Conservation (phyloP, 2,329 filamentous ascomycete genomes). For the Exophiala alcalophila region DNA sequence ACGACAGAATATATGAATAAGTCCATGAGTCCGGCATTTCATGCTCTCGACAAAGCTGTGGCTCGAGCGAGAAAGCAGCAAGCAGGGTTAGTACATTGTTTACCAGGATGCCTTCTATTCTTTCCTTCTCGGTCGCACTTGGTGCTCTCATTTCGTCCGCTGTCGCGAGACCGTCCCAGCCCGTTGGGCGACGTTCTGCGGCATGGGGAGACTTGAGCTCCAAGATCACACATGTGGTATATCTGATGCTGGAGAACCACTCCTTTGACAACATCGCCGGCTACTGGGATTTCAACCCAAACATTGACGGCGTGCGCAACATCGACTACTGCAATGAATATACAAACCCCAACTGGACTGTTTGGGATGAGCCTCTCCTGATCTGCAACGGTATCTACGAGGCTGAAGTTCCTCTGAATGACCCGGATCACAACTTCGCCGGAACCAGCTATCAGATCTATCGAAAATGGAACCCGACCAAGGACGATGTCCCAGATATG, state of each 20-base stretch:
- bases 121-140: slow-evolving; percentile 11
- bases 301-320: slow-evolving; percentile 20
- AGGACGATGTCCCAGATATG: slow-evolving; percentile 19
- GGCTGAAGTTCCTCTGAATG: slow-evolving; percentile 17
- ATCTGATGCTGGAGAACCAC: slow-evolving; percentile 22
- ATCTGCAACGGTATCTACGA: slow-evolving; percentile 20
- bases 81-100: not conserved
- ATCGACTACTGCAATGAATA: slow-evolving; percentile 20
- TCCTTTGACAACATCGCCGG: slow-evolving; percentile 23
- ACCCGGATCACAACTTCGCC: slow-evolving; percentile 24
- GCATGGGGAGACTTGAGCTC: slow-evolving; percentile 17
- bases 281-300: slow-evolving; percentile 21
- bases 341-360: slow-evolving; percentile 25
- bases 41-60: too few relatives aligned
- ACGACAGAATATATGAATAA: too few relatives aligned
- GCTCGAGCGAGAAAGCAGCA: too few relatives aligned
- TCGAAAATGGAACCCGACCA: slow-evolving; percentile 22
- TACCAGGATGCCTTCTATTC: slow-evolving; percentile 9
- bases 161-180: slow-evolving; percentile 11
- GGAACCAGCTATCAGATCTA: slow-evolving; percentile 24
- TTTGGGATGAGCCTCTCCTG: slow-evolving; percentile 22
- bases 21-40: too few relatives aligned
- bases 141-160: slow-evolving; percentile 15
- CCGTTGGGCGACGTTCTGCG: slow-evolving; percentile 7
- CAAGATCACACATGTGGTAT: slow-evolving; percentile 22